phyloP scores from a whole-genome alignment of 176 grass and related monocot species.

The Cymbopogon citratus region DNA sequence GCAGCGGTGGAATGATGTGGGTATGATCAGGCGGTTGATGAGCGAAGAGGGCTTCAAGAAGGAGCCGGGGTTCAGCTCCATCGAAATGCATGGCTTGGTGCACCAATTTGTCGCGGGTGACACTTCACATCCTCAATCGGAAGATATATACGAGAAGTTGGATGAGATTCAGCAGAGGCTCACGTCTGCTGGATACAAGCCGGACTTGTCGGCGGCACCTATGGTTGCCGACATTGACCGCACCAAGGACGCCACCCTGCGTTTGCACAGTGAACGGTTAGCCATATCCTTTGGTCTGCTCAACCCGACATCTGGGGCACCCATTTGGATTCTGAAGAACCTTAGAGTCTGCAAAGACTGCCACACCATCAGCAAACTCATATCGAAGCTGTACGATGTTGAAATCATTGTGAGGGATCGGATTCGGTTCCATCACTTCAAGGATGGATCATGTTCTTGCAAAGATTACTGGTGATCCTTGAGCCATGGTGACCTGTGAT shows the following conservation, averaged over 20 bases:
- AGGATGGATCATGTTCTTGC: slow-evolving; percentile 71
- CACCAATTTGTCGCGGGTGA: slow-evolving; percentile 85
- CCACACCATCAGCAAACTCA: slow-evolving; percentile 73
- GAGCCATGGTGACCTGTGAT: not conserved
- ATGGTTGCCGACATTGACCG: slow-evolving; percentile 39
- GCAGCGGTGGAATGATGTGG: slow-evolving; percentile 77
- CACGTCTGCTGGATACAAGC: slow-evolving; percentile 44
- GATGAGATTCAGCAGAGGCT: slow-evolving; percentile 47
- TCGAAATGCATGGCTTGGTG: slow-evolving; percentile 53
- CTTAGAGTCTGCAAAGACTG: slow-evolving; percentile 86
- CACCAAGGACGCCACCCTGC: slow-evolving; percentile 46
- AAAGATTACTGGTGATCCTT: slow-evolving; percentile 82
- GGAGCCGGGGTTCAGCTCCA: slow-evolving; percentile 80
- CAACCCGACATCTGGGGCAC: slow-evolving; percentile 20
- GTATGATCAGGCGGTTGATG: slow-evolving; percentile 59
- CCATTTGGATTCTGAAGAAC: slow-evolving; percentile 84
- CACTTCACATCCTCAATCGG: slow-evolving; percentile 56
- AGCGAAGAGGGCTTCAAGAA: slow-evolving; percentile 55
- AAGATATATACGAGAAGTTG: slow-evolving; percentile 64
- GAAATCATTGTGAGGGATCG: slow-evolving; percentile 85
- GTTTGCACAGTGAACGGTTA: slow-evolving; percentile 68
- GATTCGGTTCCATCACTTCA: slow-evolving; percentile 89
- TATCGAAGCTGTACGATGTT: slow-evolving; percentile 51
- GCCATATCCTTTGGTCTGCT: slow-evolving; percentile 85
- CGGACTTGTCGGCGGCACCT: slow-evolving; percentile 56